Evolutionary conservation across 495 filamentous ascomycete species (phyloP).

Genomic region (Aspergillus incahuasiensis): DNA sequence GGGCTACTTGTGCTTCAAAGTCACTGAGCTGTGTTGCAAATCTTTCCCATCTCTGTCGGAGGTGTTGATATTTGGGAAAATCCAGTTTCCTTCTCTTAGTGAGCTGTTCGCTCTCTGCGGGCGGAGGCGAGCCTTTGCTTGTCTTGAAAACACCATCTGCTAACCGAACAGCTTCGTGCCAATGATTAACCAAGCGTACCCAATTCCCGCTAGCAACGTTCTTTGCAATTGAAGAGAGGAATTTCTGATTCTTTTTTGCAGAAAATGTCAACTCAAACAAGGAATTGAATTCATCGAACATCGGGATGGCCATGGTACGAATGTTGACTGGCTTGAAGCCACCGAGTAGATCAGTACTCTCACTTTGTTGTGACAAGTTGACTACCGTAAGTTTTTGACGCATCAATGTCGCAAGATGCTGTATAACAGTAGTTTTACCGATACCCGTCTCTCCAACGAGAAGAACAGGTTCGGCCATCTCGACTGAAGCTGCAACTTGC

Average conservation of each 20-base stretch:
- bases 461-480: constrained; percentile 79
- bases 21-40: constrained; percentile 73
- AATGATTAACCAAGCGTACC: constrained; percentile 74
- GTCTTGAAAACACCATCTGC: constrained; percentile 64
- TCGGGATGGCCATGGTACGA: constrained; percentile 77
- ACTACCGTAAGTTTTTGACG: constrained; percentile 81
- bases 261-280: constrained; percentile 84
- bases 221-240: constrained; percentile 72
- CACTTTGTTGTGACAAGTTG: constrained; percentile 96
- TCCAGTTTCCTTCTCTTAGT: constrained; percentile 80
- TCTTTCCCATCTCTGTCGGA: constrained; percentile 72
- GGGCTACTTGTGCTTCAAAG: constrained; percentile 75
- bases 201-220: constrained; percentile 77
- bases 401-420: constrained; percentile 79
- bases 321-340: constrained; percentile 94
- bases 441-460: constrained; percentile 98
- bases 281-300: constrained; percentile 91
- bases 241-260: constrained; percentile 76
- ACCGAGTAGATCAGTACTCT: constrained; percentile 86
- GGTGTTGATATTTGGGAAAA: constrained; percentile 56
- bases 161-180: constrained; percentile 83
- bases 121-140: constrained; percentile 21
- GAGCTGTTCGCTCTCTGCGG: constrained; percentile 54
- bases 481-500: constrained; percentile 75
- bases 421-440: constrained; percentile 92